Evolutionary conservation across 768 basidiomycete species (phyloP), one percentile per base, ranked within the genome.

Genomic region (Lactarius evosmus): DNA sequence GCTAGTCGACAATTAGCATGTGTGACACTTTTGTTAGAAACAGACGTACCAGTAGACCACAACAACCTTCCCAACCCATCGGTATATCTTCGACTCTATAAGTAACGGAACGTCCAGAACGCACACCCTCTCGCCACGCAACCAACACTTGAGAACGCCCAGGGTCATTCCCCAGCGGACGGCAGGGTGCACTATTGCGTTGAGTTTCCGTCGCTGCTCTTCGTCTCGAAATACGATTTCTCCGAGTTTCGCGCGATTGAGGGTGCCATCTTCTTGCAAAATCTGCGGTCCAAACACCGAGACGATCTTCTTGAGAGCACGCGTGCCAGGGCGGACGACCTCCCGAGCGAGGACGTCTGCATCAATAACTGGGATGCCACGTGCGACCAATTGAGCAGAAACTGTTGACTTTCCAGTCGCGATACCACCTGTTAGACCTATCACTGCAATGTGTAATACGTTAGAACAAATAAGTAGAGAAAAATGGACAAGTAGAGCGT

Each of bases 321-420:
- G 81, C 14, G 91, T 91, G 51, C 93, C 91, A 2, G 95, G 95
- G 64, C 85, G 82, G 61, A 98, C 90, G 61, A 91, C 94, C 69
- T 86, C 76, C 41, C 95, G 88, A 3, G 95, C 93, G 56, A 98
- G 81, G 17, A 91, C 66, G 79, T 98, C 96, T 2, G 96, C 95
- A 72, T 99, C 97, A 69, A 98, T 83, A 69, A 98, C 78, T n/a
- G 93, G 91, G 33, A 98, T 77, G 33, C 74, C 70, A 68, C 86
- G 86, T 0, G 80, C 77, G 57, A 82, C 81, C 38, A 98, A 79
- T 46, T 95, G 79, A 7, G 77, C 75, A 0, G 95, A 92, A 12
- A 95, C 97, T 14, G 94, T 91, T 0, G 95, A 97, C 77, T 99
- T 99, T 58, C 96, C 95, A 7, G 94, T 95, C 25, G 95, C 93